Evolutionary conservation across 768 basidiomycete genomes (phyloP), one percentile per base, ranked within the genome.

Genomic region (Mycena rebaudengoi): DNA sequence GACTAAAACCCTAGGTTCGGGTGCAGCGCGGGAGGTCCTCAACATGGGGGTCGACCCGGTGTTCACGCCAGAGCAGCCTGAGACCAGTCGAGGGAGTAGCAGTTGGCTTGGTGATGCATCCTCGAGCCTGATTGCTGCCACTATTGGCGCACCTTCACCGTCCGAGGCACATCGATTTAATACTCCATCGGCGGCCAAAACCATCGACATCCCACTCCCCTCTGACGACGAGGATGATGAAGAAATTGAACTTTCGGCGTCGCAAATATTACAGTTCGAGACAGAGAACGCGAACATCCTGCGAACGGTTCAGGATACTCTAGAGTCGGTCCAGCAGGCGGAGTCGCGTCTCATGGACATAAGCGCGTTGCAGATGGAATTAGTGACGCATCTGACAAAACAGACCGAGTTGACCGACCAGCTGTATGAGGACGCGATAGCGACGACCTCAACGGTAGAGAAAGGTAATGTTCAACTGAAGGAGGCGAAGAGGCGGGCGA

Each of bases 381-480:
- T 99, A 68, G 88, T 98, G 50, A 82, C 86, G 14, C 95, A 98
- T 73, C 83, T 99, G 39, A 91, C 91, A 33, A 86, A 83, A 70
- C 98, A 99, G 82, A 92, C 92, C 3, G 96, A 96, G 79, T 77
- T 96, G 68, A 95, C 96, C 11, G 96, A 99, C 71, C 89, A 94
- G 75, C 79, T 99, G 63, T 98, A 95, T 73, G 95, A 98, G 69
- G 97, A 99, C 72, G 96, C 95, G 10, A 90, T 98, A 55, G 87
- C 91, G 2, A 93, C 92, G 28, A 91, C 94, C 12, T 89, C 87
- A 8, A 91, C 89, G 46, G 90, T 98, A 37, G 92, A 92, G 69
- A 92, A 91, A 75, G 96, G 97, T 32, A 98, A 98, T 69, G 82
- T 85, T 41, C 95, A 99, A 76, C 83, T 99, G 58, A 89, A 86